Evolutionary conservation across 768 basidiomycete species (phyloP).

Genomic region (Mycena chlorophos): DNA sequence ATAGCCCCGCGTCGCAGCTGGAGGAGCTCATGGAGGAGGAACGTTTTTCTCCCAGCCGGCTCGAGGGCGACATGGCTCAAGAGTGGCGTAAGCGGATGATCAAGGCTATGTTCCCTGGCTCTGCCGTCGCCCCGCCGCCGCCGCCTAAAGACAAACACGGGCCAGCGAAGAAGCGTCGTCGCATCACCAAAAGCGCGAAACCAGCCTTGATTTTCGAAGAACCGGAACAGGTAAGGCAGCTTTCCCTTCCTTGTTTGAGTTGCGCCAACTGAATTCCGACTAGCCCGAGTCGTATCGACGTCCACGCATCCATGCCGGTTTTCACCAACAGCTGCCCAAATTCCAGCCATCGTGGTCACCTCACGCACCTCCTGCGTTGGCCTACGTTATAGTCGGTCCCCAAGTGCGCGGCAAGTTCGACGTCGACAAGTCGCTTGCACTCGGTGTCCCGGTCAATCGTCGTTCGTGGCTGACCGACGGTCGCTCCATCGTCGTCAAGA

Average conservation of each 20-base stretch:
- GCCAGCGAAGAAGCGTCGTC: slow-evolving; percentile 16
- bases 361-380: slow-evolving; percentile 28
- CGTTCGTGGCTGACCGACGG: slow-evolving; percentile 20
- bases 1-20: slow-evolving; percentile 8
- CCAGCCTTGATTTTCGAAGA: slow-evolving; percentile 4
- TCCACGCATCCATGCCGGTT: slow-evolving; percentile 16
- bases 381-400: slow-evolving; percentile 38
- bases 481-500: slow-evolving; percentile 10
- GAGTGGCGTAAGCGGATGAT: slow-evolving; percentile 57
- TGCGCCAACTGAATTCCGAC: background rate
- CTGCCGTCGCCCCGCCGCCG: slow-evolving; percentile 22
- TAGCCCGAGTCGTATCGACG: slow-evolving; percentile 20
- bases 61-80: slow-evolving; percentile 48
- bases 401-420: slow-evolving; percentile 34
- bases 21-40: slow-evolving; percentile 23
- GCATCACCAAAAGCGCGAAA: background rate
- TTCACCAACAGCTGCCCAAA: slow-evolving; percentile 24
- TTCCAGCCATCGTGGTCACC: slow-evolving; percentile 7
- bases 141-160: slow-evolving; percentile 13
- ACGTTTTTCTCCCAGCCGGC: slow-evolving; percentile 33
- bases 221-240: slow-evolving; percentile 10
- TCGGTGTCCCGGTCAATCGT: slow-evolving; percentile 18
- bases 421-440: slow-evolving; percentile 18
- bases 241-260: background rate
- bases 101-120: slow-evolving; percentile 62